phyloP scores from a whole-genome alignment of 768 basidiomycete genomes.

The Calocera cornea region DNA sequence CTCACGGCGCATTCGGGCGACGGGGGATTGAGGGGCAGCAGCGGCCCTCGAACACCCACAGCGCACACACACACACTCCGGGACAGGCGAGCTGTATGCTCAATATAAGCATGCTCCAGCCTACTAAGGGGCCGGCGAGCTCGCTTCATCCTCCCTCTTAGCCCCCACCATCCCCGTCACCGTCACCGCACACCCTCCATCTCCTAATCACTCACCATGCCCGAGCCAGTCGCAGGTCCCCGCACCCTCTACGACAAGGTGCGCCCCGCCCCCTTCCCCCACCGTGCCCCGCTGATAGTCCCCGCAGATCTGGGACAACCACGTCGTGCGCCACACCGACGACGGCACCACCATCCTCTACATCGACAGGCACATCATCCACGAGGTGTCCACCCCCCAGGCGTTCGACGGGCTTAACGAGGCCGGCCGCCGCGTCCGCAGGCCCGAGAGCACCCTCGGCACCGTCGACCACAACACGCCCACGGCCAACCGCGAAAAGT shows the following conservation, averaged over 20 bases:
- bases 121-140: background rate
- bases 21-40: no score
- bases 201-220: slow-evolving; percentile 19
- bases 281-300: background rate
- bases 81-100: background rate
- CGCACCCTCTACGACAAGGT: slow-evolving; percentile 34
- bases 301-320: slow-evolving; percentile 27
- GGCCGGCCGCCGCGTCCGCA: slow-evolving; percentile 86
- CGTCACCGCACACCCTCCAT: no score
- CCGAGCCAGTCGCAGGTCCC: slow-evolving; percentile 23
- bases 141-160: background rate
- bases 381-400: slow-evolving; percentile 34
- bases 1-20: background rate
- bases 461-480: slow-evolving; percentile 83
- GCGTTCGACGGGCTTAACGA: slow-evolving; percentile 71
- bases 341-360: slow-evolving; percentile 3
- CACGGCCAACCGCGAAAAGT: slow-evolving; percentile 64
- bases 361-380: slow-evolving; percentile 27
- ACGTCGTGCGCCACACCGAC: slow-evolving; percentile 21
- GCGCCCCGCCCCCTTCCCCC: background rate
- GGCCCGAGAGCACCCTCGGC: slow-evolving; percentile 70
- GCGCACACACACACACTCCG: background rate
- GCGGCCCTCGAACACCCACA: background rate
- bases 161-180: background rate
- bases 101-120: background rate